Conservation (phyloP, 805 yeast genomes). For the Candida insectalens region DNA sequence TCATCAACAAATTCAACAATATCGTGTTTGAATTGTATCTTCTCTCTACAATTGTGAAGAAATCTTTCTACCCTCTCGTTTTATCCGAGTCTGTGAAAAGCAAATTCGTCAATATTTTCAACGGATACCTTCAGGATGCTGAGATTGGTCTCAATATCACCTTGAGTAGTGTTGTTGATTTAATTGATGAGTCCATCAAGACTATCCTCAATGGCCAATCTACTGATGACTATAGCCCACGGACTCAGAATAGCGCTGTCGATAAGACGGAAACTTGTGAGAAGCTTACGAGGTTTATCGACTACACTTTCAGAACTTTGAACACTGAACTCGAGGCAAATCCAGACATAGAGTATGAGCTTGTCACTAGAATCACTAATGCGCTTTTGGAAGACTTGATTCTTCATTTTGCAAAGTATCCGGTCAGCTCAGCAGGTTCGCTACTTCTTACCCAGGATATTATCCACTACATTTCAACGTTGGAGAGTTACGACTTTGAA, state of each 20-base stretch:
- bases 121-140: conserved; percentile 20
- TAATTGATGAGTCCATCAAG: conserved; percentile 41
- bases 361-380: conserved; percentile 14
- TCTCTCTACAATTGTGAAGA: conserved; percentile 63
- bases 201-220: conserved; percentile 49
- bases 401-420: conserved; percentile 65
- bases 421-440: conserved; percentile 77
- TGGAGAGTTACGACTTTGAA: conserved; percentile 11
- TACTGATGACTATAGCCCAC: conserved; percentile 49
- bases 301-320: conserved; percentile 28
- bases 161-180: conserved; percentile 45
- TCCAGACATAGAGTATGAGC: conserved; percentile 12
- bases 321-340: conserved; percentile 23
- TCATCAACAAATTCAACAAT: conserved; percentile 15
- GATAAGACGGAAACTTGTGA: conserved; percentile 69
- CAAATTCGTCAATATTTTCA: conserved; percentile 13
- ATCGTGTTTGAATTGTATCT: conserved; percentile 34
- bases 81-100: conserved; percentile 10
- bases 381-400: conserved; percentile 41
- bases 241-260: conserved; percentile 5
- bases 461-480: conserved; percentile 50
- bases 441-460: conserved; percentile 74
- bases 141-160: conserved; percentile 61
- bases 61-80: conserved; percentile 68
- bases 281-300: conserved; percentile 41